Percentiles rank a stretch among this genome's conserved stretches.
Evolutionary conservation across 2,329 filamentous ascomycete genomes (phyloP).

Genomic region (Falciphora oryzae): DNA sequence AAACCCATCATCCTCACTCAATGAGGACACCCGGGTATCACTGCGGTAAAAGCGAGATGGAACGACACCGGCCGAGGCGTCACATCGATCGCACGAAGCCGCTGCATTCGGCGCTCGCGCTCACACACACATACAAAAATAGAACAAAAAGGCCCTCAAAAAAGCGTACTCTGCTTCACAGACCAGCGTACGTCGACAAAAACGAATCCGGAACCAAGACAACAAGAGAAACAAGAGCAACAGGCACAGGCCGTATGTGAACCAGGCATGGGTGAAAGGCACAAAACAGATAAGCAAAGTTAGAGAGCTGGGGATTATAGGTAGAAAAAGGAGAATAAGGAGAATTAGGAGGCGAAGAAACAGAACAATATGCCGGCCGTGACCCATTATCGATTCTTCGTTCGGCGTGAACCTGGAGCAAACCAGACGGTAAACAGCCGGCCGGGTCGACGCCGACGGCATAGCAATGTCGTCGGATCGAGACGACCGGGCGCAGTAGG

Average conservation of each 20-base stretch:
- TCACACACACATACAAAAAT: neutral
- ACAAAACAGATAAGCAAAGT: neutral
- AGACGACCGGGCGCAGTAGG: neutral
- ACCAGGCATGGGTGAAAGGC: neutral
- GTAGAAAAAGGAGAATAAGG: neutral
- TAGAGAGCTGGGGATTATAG: neutral
- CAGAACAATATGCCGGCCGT: neutral
- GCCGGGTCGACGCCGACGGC: neutral
- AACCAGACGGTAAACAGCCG: neutral
- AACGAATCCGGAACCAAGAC: neutral
- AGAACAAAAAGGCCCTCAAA: neutral
- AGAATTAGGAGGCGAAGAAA: neutral
- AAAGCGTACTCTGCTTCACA: neutral
- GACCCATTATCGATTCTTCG: neutral
- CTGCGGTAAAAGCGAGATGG: neutral
- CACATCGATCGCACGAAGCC: neutral
- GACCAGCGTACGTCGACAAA: neutral
- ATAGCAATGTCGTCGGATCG: neutral
- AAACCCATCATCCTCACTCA: slow-evolving; percentile 10
- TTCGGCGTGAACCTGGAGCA: neutral
- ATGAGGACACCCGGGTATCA: slow-evolving; percentile 9
- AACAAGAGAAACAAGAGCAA: neutral
- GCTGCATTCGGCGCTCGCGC: neutral
- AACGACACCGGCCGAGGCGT: neutral
- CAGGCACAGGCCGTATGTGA: neutral